phyloP scores from a whole-genome alignment of 495 filamentous ascomycete genomes.

The Penicillium macrosclerotiorum region DNA sequence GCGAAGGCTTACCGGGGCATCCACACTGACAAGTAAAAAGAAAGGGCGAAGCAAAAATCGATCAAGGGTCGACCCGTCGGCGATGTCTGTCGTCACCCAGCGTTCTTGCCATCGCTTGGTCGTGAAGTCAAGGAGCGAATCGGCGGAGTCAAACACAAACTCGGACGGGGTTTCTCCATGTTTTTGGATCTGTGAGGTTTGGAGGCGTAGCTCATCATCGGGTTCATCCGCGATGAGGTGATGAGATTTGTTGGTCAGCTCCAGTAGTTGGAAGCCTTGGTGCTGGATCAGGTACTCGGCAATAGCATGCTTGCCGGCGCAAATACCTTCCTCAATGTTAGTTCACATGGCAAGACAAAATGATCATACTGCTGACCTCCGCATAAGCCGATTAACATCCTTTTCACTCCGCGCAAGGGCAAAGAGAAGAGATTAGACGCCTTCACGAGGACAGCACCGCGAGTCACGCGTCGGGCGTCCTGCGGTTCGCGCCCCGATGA shows the following conservation, averaged over 20 bases:
- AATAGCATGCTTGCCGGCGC: slow-evolving; percentile 83
- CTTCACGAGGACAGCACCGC: slow-evolving; percentile 4
- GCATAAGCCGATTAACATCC: slow-evolving; percentile 91
- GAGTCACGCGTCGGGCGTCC: slow-evolving; percentile 9
- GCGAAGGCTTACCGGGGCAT: slow-evolving; percentile 79
- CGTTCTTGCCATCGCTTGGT: slow-evolving; percentile 78
- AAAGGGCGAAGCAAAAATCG: slow-evolving; percentile 75
- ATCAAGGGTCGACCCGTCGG: slow-evolving; percentile 65
- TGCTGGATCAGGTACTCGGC: slow-evolving; percentile 76
- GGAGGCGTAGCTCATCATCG: slow-evolving; percentile 30
- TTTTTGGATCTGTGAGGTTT: slow-evolving; percentile 23
- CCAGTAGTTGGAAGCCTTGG: slow-evolving; percentile 63
- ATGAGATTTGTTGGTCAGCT: slow-evolving; percentile 23
- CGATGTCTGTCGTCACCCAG: slow-evolving; percentile 83
- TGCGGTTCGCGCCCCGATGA: slow-evolving; percentile 6
- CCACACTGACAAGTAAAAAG: slow-evolving; percentile 88
- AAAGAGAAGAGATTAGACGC: slow-evolving; percentile 1
- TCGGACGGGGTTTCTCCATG: slow-evolving; percentile 23
- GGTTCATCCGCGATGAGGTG: slow-evolving; percentile 23
- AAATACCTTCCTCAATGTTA: slow-evolving; percentile 62
- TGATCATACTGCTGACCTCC: slow-evolving; percentile 59
- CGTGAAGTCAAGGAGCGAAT: slow-evolving; percentile 74
- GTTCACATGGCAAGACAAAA: slow-evolving; percentile 2
- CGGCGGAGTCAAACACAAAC: slow-evolving; percentile 53
- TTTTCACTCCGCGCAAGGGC: slow-evolving; percentile 13